A percentile compares a stretch with the other conserved stretches of the same genome.
These are phyloP conservation scores for Bathelium albidoporum DNA, from an alignment of 495 filamentous ascomycete genomes.

Conservation along the genomic window DNA sequence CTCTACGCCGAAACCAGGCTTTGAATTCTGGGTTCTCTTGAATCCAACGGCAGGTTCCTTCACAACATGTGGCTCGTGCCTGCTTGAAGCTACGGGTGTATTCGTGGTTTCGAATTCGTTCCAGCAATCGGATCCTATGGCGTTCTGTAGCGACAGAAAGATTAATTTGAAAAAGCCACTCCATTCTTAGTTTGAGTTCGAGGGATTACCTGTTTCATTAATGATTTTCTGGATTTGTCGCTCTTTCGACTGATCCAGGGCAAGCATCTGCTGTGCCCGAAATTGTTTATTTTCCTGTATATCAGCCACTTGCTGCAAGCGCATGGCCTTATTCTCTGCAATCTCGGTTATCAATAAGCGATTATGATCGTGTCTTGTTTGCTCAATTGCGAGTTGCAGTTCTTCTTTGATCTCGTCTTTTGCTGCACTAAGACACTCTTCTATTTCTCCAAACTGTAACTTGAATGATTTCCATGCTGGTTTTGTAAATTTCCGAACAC, in stretches of 20 bases:
- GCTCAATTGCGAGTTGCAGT: not conserved
- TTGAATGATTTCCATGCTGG: not conserved
- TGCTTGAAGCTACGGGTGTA: not conserved
- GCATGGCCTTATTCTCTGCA: not conserved
- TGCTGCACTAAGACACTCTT: not conserved
- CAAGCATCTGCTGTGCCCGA: not conserved
- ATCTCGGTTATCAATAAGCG: not conserved
- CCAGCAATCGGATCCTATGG: not conserved
- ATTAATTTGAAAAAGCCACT: not conserved
- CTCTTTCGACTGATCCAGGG: not conserved
- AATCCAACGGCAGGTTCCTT: slow-evolving; percentile 17
- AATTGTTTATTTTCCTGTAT: not conserved
- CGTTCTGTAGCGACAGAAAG: not conserved
- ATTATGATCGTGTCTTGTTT: not conserved
- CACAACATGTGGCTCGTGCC: slow-evolving; percentile 8
- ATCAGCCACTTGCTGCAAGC: not conserved
- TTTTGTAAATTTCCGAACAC: not conserved
- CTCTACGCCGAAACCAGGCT: slow-evolving; percentile 10
- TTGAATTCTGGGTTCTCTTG: slow-evolving; percentile 10
- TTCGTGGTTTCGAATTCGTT: not conserved
- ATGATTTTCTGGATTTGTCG: not conserved
- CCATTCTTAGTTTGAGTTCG: not conserved
- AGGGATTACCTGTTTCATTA: not conserved
- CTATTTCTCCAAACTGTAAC: not conserved
- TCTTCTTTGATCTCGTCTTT: not conserved